A percentile compares a stretch with the other conserved stretches of the same genome.
These are phyloP conservation scores for Ploettnerulaceae sp. DNA, from an alignment of 2,329 filamentous ascomycete species.

Conservation along the genomic window DNA sequence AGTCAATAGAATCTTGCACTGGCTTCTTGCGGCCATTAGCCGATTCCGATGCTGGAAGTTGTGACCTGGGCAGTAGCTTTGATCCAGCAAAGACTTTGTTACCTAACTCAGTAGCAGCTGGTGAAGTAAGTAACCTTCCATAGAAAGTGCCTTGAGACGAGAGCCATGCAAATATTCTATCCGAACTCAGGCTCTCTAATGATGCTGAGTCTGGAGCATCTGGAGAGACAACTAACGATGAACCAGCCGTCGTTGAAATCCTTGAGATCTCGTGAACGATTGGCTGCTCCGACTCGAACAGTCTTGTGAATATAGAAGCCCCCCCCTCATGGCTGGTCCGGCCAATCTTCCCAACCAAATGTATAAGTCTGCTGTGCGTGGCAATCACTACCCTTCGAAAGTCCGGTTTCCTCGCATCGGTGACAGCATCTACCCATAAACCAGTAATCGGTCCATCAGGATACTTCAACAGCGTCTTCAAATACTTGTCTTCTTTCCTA, in stretches of 20 bases:
- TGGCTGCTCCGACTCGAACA: slow-evolving; percentile 85
- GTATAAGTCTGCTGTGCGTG: slow-evolving; percentile 72
- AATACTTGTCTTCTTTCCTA: slow-evolving; percentile 86
- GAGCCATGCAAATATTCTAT: slow-evolving; percentile 85
- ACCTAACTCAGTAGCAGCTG: slow-evolving; percentile 60
- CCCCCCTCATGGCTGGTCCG: slow-evolving; percentile 71
- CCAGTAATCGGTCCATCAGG: slow-evolving; percentile 81
- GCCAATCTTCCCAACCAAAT: slow-evolving; percentile 74
- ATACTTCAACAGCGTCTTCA: slow-evolving; percentile 77
- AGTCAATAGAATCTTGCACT: slow-evolving; percentile 67
- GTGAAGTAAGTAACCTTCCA: slow-evolving; percentile 66
- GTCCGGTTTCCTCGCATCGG: slow-evolving; percentile 56
- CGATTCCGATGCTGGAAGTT: slow-evolving; percentile 65
- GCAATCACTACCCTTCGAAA: slow-evolving; percentile 72
- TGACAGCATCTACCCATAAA: slow-evolving; percentile 72
- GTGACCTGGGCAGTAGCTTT: slow-evolving; percentile 68
- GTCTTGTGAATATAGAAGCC: slow-evolving; percentile 75
- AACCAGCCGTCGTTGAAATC: slow-evolving; percentile 54
- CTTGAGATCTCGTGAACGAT: slow-evolving; percentile 67
- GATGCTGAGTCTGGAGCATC: slow-evolving; percentile 55
- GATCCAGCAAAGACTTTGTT: slow-evolving; percentile 72
- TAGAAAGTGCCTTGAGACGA: slow-evolving; percentile 82
- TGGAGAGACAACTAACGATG: slow-evolving; percentile 70
- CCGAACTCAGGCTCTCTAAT: slow-evolving; percentile 53
- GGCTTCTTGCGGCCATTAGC: slow-evolving; percentile 59